phyloP scores from a whole-genome alignment of 2,329 filamentous ascomycete genomes.

The Claviceps purpurea region DNA sequence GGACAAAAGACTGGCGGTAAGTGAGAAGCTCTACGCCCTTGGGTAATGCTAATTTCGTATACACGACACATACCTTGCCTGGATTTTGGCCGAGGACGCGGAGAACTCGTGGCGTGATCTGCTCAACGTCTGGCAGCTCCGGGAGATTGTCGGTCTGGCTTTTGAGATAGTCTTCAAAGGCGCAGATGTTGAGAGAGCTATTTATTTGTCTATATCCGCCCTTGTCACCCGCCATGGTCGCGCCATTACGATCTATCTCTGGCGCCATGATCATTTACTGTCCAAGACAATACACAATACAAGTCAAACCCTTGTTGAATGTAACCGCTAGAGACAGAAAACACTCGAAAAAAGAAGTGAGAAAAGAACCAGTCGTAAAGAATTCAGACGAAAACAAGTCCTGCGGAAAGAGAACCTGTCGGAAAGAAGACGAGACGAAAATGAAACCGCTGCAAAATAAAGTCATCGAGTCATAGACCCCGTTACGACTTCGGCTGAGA shows the following conservation, averaged over 20 bases:
- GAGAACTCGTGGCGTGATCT: conserved; percentile 26
- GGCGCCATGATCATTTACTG: background rate
- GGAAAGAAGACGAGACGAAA: too few species aligned
- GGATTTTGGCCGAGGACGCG: conserved; percentile 30
- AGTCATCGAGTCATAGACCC: too few species aligned
- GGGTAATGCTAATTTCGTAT: too few species aligned
- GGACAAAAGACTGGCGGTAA: background rate
- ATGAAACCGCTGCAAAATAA: too few species aligned
- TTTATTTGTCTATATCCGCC: conserved; percentile 33
- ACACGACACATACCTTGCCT: conserved; percentile 21
- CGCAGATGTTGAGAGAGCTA: conserved; percentile 31
- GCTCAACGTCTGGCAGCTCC: conserved; percentile 23
- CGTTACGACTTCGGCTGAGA: too few species aligned
- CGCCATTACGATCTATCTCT: background rate
- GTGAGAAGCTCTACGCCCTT: too few species aligned
- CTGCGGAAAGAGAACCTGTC: too few species aligned
- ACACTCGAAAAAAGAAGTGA: too few species aligned
- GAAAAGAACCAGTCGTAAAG: too few species aligned
- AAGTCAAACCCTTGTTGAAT: background rate
- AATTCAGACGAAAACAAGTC: too few species aligned
- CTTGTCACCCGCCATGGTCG: background rate
- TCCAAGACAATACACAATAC: background rate
- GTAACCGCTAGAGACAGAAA: too few species aligned
- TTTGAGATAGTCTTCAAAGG: conserved; percentile 33
- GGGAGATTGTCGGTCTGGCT: conserved; percentile 24